Base-by-base conservation (phyloP, 208 protist genomes). In the Borovskyia barvae region DNA sequence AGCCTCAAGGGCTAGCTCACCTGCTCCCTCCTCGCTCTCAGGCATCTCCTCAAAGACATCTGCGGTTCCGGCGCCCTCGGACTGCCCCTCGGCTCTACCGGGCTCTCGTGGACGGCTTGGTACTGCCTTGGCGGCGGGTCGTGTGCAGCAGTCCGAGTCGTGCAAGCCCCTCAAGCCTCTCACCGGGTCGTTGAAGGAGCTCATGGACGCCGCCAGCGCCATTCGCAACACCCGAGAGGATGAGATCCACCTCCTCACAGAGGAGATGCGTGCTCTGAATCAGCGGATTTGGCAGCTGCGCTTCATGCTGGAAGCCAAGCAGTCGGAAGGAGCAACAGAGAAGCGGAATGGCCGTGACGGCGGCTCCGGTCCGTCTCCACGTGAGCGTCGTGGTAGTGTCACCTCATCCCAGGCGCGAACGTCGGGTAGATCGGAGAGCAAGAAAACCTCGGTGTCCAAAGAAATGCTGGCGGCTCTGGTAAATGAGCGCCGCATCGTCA, bases 261-360 rank as follows among this genome's bases (percentile, higher is more conserved):
- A 92, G 55, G 75, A 87, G 45, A 45, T 92, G 60, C 62, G 82
- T 11, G 36, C 59, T 39, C 68, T 92, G 33, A 92, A 92, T 42
- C 82, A 92, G 72, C 75, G 72, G 36, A 89, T 92, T 47, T 90
- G 85, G 85, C 85, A 92, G 58, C 51, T 86, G 33, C 70, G 68
- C 41, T 92, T 85, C 37, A 42, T 66, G 25, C 29, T 86, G 2
- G 29, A 28, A 19, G 43, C 65, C 0, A 51, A 8, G 6, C 33
- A 22, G 3, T 30, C 26, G 22, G 19, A 33, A 11, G 19, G 19
- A 26, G 26, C 8, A 35, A 29, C 41, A 37, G 55, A 50, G 40
- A 17, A 26, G 20, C 1, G 28, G 36, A 0, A n/a, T 26, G 14
- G 19, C 20, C 35, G 25, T 15, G 22, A 17, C 48, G 24, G 19